Evolutionary conservation across 2,329 filamentous ascomycete genomes (phyloP), one percentile per base, ranked within the genome.

Genomic region (Didymella pomorum): DNA sequence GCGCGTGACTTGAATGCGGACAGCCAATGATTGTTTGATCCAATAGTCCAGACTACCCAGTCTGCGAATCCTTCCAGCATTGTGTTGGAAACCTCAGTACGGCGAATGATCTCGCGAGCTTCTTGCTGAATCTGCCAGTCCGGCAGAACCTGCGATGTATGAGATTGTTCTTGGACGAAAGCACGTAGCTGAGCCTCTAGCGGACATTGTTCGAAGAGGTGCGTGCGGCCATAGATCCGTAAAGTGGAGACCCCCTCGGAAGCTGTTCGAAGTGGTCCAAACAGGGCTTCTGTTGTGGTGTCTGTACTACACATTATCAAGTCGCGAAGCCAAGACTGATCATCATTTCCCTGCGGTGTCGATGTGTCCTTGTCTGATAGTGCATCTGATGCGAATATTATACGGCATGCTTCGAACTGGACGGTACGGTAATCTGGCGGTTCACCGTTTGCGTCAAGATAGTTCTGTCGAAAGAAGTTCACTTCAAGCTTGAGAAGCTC

Each of bases 351-450:
- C 18, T 37, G 37, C 28, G 4, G 51, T n/a, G n/a, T 58, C 31
- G 18, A 35, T 33, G 23, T 11, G 23, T 10, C n/a, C 31, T 33
- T 45, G 18, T 41, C 35, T 10, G 52, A 55, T 4, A 47, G 48
- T 1, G 61, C 52, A n/a, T 71, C 67, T 2, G 65, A 60, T 31
- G 64, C 64, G 37, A 67, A 69, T 11, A 71, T 62, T 21, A 71
- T 62, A 37, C 68, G 64, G 37, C 68, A 68, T 2, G 68, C 68
- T 45, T 71, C 68, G 18, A 67, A 48, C 28, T 71, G 67, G n/a
- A 71, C 61, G 10, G 57, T 57, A 20, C 67, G 57, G 11, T 67
- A 60, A 1, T 57, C 48, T 1, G 67, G 68, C 3, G 64, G 29
- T 28, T 57, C 59, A 1, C 63, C 58, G 2, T 53, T 52, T 4